Base-by-base conservation (phyloP, 176 grass and related monocot genomes). In the Oryza meyeriana region DNA sequence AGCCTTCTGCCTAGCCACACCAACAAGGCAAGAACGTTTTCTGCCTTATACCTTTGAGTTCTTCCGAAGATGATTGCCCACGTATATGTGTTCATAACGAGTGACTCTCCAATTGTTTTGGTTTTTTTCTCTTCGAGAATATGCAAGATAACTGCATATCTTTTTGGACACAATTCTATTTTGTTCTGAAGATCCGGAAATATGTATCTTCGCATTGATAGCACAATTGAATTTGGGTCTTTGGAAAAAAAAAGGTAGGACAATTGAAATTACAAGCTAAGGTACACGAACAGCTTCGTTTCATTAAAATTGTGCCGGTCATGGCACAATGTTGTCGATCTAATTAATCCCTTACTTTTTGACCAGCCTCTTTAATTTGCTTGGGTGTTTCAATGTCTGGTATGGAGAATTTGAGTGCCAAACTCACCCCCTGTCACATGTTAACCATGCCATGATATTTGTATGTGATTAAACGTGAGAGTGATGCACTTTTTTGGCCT, bases 361-460 rank as follows among this genome's bases (percentile, higher is more conserved):
- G 39, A 74, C 42, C 68, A 66, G 16, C 30, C 41, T 8, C 39
- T 57, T 71, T 44, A 85, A 0, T 8, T 59, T 71, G 9, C 0
- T 59, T 30, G 13, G 3, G 12, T 8, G 62, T 42, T 44, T 71
- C 32, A 34, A 42, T 9, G 20, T 62, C 69, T 17, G 22, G 0
- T 17, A 17, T 62, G 4, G 14, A 24, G 79, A 59, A 59, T 59
- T 25, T 59, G 22, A 31, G 65, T 66, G 68, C 61, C 26, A 69
- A 81, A 81, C 36, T 47, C 30, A 81, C 52, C 31, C 8, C 48
- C 64, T 34, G 12, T 34, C 26, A 42, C 47, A 69, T 81, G 13
- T 69, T 87, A 69, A 69, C 61, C 14, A 75, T 81, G 28, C 40
- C 3, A 24, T 57, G 36, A 39, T 57, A 63, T 48, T 79, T 66